phyloP scores from a whole-genome alignment of 2,329 filamentous ascomycete genomes.

The Aspergillus sp. region DNA sequence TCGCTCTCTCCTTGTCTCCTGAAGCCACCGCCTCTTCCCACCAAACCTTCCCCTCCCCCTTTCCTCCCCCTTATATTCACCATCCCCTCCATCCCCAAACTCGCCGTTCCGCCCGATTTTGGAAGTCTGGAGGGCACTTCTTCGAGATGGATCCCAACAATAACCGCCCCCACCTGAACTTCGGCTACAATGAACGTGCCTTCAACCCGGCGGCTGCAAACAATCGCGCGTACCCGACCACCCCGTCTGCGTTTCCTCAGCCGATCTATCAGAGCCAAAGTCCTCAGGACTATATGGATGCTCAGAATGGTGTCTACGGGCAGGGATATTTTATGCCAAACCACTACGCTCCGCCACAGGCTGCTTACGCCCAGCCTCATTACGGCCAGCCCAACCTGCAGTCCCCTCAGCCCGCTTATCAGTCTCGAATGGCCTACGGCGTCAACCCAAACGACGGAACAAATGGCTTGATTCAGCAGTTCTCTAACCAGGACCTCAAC shows the following conservation, averaged over 20 bases:
- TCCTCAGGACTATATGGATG: constrained; percentile 61
- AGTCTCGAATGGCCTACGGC: constrained; percentile 50
- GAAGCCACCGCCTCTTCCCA: constrained; percentile 18
- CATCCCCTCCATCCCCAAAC: constrained; percentile 10
- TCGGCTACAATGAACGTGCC: constrained; percentile 61
- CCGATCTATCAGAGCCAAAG: constrained; percentile 68
- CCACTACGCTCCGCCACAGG: constrained; percentile 55
- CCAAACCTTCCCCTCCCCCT: constrained; percentile 12
- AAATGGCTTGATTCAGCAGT: constrained; percentile 89
- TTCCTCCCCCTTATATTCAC: constrained; percentile 11
- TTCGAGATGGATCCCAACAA: constrained; percentile 56
- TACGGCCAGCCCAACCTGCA: constrained; percentile 56
- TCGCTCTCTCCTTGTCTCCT: constrained; percentile 7
- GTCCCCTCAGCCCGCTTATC: constrained; percentile 57
- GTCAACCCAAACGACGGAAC: constrained; percentile 77
- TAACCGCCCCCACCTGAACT: constrained; percentile 49
- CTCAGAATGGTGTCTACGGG: constrained; percentile 42
- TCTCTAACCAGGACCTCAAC: constrained; percentile 92
- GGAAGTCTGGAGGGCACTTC: constrained; percentile 39
- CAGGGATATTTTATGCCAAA: constrained; percentile 64
- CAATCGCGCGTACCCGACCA: constrained; percentile 77
- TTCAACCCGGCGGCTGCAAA: constrained; percentile 55
- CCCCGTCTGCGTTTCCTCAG: constrained; percentile 94
- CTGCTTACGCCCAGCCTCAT: constrained; percentile 50
- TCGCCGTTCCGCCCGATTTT: constrained; percentile 33